Conservation (phyloP, 306 rosid genomes). For the Coriaria nepalensis region DNA sequence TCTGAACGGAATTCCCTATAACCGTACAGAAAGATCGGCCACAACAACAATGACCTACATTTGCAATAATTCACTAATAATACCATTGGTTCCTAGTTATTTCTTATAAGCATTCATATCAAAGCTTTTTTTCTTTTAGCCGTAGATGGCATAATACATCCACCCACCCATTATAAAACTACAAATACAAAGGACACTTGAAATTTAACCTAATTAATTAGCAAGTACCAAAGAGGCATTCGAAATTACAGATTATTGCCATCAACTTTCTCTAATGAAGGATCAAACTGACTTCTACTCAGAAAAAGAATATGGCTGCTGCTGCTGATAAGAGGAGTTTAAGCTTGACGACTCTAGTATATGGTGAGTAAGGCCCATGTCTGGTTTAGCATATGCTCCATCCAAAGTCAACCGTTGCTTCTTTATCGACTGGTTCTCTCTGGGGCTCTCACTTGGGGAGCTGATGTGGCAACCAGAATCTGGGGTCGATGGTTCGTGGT, state of each 20-base stretch:
- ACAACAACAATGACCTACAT: too few species aligned
- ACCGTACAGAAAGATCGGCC: too few species aligned
- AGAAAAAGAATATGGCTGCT: constrained; percentile 25
- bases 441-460: constrained; percentile 56
- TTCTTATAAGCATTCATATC: too few species aligned
- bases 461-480: constrained; percentile 68
- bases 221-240: constrained; percentile 1
- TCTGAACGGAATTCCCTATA: too few species aligned
- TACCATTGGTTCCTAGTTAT: too few species aligned
- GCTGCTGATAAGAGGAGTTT: constrained; percentile 43
- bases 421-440: constrained; percentile 43
- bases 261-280: constrained; percentile 31
- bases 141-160: too few species aligned
- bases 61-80: too few species aligned
- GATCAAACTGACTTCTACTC: constrained; percentile 43
- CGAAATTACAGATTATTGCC: constrained; percentile 32
- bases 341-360: constrained; percentile 93
- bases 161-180: too few species aligned
- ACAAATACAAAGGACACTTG: too few species aligned
- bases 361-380: constrained; percentile 59
- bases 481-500: constrained; percentile 70
- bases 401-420: constrained; percentile 40
- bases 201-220: too few species aligned
- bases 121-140: too few species aligned
- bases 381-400: constrained; percentile 39